Conservation (phyloP, 1,284 basidiomycete genomes). For the Ganoderma multipileum region DNA sequence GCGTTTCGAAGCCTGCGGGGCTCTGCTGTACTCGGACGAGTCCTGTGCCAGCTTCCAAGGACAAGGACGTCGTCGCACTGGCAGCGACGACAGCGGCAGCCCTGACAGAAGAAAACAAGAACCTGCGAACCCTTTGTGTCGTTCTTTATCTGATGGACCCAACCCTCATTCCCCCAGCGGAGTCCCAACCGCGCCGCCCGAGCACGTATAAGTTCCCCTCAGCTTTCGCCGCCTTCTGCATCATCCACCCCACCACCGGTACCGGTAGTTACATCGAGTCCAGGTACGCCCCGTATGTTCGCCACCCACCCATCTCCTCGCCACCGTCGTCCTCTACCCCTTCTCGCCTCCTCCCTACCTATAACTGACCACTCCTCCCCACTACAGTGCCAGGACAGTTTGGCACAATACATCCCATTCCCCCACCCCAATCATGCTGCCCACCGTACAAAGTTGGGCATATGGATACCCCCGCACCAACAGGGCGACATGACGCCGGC, state of each 20-base stretch:
- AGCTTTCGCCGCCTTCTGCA: background rate
- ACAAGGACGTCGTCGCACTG: background rate
- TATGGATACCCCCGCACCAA: conserved; percentile 17
- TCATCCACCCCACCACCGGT: conserved; percentile 12
- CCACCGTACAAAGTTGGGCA: conserved; percentile 2
- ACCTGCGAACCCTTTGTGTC: background rate
- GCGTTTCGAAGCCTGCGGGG: background rate
- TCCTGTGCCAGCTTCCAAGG: background rate
- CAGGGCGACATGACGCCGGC: conserved; percentile 8
- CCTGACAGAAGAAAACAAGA: background rate
- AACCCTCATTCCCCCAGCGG: conserved; percentile 16
- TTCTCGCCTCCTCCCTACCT: background rate
- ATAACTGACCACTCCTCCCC: background rate
- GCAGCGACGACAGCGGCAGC: conserved; percentile 1
- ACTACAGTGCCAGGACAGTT: background rate
- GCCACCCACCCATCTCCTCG: background rate
- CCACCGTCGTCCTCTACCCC: background rate
- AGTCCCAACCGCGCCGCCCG: conserved; percentile 19
- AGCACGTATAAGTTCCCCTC: conserved; percentile 10
- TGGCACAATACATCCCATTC: background rate
- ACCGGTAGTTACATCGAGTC: background rate
- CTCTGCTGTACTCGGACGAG: background rate
- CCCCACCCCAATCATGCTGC: background rate
- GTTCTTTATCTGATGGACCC: conserved; percentile 26
- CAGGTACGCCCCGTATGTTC: conserved; percentile 13